Evolutionary conservation across 1,139 yeast genomes (phyloP).

Genomic region (Hyphopichia khmerensis): DNA sequence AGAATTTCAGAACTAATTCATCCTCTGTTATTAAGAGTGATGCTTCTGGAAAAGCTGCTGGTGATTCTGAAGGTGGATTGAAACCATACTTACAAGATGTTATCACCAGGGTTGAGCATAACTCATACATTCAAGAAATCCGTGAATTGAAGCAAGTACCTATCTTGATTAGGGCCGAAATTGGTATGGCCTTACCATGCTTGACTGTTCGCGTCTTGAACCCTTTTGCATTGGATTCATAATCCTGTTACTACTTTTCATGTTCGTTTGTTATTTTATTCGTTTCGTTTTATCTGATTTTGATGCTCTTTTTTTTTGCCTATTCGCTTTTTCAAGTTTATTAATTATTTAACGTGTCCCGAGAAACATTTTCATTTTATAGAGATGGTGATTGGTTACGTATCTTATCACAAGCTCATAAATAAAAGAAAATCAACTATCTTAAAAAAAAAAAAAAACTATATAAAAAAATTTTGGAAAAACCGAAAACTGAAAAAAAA

Average conservation of each 20-base stretch:
- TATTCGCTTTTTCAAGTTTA: background rate
- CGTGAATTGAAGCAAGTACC: slow-evolving; percentile 79
- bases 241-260: background rate
- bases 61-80: slow-evolving; percentile 34
- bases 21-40: slow-evolving; percentile 18
- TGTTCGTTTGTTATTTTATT: background rate
- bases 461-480: background rate
- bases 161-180: slow-evolving; percentile 82
- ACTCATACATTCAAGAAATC: slow-evolving; percentile 72
- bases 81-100: slow-evolving; percentile 58
- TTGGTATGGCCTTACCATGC: slow-evolving; percentile 94
- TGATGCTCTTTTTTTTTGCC: background rate
- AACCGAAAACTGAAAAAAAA: background rate
- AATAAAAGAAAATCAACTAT: background rate
- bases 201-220: slow-evolving; percentile 90
- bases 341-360: background rate
- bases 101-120: slow-evolving; percentile 60
- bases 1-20: slow-evolving; percentile 24
- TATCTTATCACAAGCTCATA: background rate
- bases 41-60: slow-evolving; percentile 9
- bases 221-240: slow-evolving; percentile 53
- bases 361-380: background rate
- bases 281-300: background rate
- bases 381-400: background rate
- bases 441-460: background rate